These are phyloP conservation scores for Colletotrichum kahawae DNA, from an alignment of 2,329 filamentous ascomycete species.

Conservation along the genomic window DNA sequence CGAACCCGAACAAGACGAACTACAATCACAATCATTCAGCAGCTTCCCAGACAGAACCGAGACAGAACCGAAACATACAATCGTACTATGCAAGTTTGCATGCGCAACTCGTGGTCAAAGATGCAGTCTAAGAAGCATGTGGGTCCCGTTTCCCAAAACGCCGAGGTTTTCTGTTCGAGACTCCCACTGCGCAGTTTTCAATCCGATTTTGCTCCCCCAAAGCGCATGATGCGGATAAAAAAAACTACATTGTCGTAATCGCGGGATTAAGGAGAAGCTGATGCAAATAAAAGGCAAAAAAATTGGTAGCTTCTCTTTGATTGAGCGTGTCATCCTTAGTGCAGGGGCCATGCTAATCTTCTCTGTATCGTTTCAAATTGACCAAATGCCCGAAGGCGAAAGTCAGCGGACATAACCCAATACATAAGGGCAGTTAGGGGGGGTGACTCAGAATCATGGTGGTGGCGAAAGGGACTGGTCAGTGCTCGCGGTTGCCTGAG, in stretches of 20 bases:
- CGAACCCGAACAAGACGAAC: too few relatives aligned
- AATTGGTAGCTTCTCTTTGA: slow-evolving; percentile 72
- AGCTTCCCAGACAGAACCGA: too few relatives aligned
- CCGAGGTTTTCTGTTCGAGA: not conserved
- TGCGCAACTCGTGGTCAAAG: not conserved
- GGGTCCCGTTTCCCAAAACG: not conserved
- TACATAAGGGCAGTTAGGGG: not conserved
- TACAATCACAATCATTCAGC: too few relatives aligned
- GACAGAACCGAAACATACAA: too few relatives aligned
- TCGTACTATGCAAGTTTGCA: too few relatives aligned
- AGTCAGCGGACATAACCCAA: rapidly evolving
- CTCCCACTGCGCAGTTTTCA: not conserved
- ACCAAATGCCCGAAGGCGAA: slow-evolving; percentile 32
- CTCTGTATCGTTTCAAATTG: slow-evolving; percentile 32
- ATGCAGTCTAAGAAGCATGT: not conserved
- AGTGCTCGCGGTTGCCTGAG: not conserved
- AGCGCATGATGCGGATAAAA: not conserved
- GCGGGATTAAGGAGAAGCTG: not conserved
- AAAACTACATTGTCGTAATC: not conserved
- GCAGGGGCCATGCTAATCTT: slow-evolving; percentile 76
- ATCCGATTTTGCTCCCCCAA: not conserved
- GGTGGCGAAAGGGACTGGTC: not conserved
- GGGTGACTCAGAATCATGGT: not conserved
- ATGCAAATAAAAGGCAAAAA: not conserved
- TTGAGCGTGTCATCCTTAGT: slow-evolving; percentile 95